Percentiles rank a stretch among this genome's conserved stretches.
phyloP scores from a whole-genome alignment of 805 yeast species.

The Candida qinlingensis region DNA sequence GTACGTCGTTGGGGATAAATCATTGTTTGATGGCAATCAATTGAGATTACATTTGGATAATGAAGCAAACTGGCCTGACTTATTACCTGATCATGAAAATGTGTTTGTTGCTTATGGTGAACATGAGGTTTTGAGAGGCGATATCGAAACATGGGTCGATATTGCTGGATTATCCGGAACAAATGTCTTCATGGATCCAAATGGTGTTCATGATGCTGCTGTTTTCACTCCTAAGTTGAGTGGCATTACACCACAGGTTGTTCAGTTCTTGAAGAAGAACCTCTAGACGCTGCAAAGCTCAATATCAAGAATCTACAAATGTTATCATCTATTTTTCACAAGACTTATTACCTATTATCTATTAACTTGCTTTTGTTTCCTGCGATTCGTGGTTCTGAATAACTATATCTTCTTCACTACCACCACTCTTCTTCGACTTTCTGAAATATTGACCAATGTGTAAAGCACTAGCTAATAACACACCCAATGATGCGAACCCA shows the following conservation, averaged over 20 bases:
- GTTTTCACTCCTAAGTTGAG: slow-evolving; percentile 1
- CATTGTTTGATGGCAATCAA: not conserved
- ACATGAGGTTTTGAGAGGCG: slow-evolving; percentile 12
- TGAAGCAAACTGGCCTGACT: slow-evolving; percentile 3
- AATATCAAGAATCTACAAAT: too few relatives aligned
- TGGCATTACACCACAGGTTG: not conserved
- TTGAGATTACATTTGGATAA: not conserved
- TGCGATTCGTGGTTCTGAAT: not conserved
- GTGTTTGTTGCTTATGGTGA: slow-evolving; percentile 10
- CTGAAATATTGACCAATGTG: not conserved
- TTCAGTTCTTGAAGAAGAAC: not conserved
- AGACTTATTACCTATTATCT: not conserved
- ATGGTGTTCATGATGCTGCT: slow-evolving; percentile 7
- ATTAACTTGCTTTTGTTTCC: not conserved
- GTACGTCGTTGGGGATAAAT: not conserved
- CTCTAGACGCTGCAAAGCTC: not conserved
- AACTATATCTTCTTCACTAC: not conserved
- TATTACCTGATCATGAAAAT: slow-evolving; percentile 1
- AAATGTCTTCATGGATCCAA: not conserved
- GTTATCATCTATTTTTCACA: too few relatives aligned
- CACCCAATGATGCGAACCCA: slow-evolving; percentile 53
- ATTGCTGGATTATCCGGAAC: not conserved
- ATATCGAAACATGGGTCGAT: slow-evolving; percentile 3
- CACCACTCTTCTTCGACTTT: not conserved
- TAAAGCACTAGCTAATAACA: slow-evolving; percentile 20